Base-by-base conservation (phyloP, 2,329 filamentous ascomycete species). In the Fusarium sulawesiense region DNA sequence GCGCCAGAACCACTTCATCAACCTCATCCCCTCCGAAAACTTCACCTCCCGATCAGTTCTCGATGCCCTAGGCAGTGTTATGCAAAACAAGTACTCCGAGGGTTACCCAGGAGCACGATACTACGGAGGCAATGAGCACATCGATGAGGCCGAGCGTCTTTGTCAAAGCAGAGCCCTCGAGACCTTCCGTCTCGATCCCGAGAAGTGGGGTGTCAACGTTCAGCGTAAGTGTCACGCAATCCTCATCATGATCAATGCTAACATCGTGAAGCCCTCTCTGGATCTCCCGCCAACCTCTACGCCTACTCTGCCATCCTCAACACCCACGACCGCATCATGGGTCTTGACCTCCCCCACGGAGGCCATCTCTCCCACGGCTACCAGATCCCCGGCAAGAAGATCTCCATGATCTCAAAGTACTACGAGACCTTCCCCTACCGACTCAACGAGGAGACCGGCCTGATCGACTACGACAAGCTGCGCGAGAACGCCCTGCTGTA, bases 21-120 rank as follows among this genome's bases (percentile, higher is more conserved):
- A 98, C 82, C 86, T 97, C 64, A 97, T 97, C 71, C 93, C 93
- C 25, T 97, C 93, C 14, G 93, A 97, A 83, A 97, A 97, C 84
- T 96, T 97, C 78, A 97, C 93, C 29, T 96, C 93, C 7, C 91
- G 94, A 80, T 93, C 93, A 25, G 93, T 97, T 21, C 88, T 97
- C 59, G 93, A 97, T 84, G 93, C 93, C 30, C 84, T 97, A 65
- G 93, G 93, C 72, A 96, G 93, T 84, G 91, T 93, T 56, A 97
- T 97, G 93, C 93, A 96, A 80, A 97, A 97, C 83, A 98, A 98
- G 82, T 98, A 98, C 84, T 98, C 94, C 1, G 95, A 98, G 81
- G 95, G 95, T 50, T 98, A 98, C 77, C 95, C 94, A 25, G 94
- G 94, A 65, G 94, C 94, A 64, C 87, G 94, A 78, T 98, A 98